Base-by-base conservation (phyloP, 768 basidiomycete genomes). In the Cystobasidium tubakii region DNA sequence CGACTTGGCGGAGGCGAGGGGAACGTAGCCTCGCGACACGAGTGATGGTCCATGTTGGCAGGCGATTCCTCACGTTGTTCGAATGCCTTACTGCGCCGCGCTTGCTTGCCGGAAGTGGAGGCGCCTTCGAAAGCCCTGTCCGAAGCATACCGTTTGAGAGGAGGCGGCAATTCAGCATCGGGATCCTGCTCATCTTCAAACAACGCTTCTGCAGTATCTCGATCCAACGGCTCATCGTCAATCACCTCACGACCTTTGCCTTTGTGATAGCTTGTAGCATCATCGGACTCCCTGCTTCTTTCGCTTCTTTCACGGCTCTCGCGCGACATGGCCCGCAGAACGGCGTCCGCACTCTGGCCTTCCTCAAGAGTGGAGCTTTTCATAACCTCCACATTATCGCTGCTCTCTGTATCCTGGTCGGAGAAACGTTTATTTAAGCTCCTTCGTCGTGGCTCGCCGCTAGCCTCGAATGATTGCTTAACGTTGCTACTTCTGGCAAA, bases 341-440 rank as follows among this genome's bases (percentile, higher is more conserved):
- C 25, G 27, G 25, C 57, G 23, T 27, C 57, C 33, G 57, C 33
- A 27, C 29, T 60, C 13, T 34, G 57, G 6, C 57, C 57, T 60
- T 29, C 21, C 21, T 60, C 57, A 4, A 60, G 33, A 12, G 57
- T 60, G 4, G 57, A 60, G 27, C 57, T 60, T 23, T 60, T 60
- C 57, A 60, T 60, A 6, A 60, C 57, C 21, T 29, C 57, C 21
- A 60, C 57, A 60, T 60, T 60, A 31, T 60, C 57, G 33, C 57
- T 60, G 57, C 57, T 34, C 6, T 60, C 57, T 4, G 29, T 60
- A 21, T 60, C 57, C 27, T 60, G 12, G 33, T 29, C 57, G 4
- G 57, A 60, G 21, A 60, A 60, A 27, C 12, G 25, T 25, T 60
- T 23, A 60, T 25, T 60, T 23, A 31, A 34, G 33, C 57, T 60